Percentiles rank a stretch among this genome's conserved stretches.
Evolutionary conservation across 106 monocot species (phyloP).

Genomic region (Allium sativum): DNA sequence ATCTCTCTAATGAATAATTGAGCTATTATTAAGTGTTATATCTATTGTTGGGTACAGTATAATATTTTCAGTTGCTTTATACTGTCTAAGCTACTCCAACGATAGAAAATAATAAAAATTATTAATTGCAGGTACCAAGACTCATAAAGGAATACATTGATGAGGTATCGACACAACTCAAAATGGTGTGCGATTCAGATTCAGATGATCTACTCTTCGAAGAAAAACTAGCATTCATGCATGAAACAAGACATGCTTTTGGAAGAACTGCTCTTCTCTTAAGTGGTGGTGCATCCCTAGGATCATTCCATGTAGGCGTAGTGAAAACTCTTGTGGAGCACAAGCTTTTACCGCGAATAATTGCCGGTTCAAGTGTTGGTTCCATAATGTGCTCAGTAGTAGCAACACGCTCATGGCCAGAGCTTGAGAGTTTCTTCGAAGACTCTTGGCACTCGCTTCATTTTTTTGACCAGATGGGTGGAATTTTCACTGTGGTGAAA

Average conservation of each 20-base stretch:
- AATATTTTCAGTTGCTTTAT: too few species aligned
- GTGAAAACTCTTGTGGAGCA: conserved; percentile 74
- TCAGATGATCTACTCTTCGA: conserved; percentile 70
- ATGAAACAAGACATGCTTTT: conserved; percentile 90
- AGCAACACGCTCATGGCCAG: conserved; percentile 88
- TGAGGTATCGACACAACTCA: conserved; percentile 81
- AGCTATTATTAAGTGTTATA: too few species aligned
- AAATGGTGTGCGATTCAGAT: conserved; percentile 73
- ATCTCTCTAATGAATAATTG: too few species aligned
- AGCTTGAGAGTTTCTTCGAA: conserved; percentile 81
- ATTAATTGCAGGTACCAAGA: conserved; percentile 43
- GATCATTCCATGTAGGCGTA: conserved; percentile 82
- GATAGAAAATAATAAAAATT: too few species aligned
- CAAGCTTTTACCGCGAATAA: conserved; percentile 79
- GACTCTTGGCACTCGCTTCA: conserved; percentile 60
- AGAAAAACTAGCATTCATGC: conserved; percentile 94
- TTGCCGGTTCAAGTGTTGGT: conserved; percentile 88
- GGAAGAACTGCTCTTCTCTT: conserved; percentile 85
- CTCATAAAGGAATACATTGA: conserved; percentile 88
- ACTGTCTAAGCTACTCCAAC: too few species aligned
- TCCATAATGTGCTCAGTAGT: conserved; percentile 77
- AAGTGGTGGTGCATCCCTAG: conserved; percentile 87
- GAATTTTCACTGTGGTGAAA: conserved; percentile 61
- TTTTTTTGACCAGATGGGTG: conserved; percentile 92
- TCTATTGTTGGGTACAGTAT: too few species aligned